A percentile compares a stretch with the other conserved stretches of the same genome.
Conservation (phyloP, 768 basidiomycete genomes). For the Russula sp. region DNA sequence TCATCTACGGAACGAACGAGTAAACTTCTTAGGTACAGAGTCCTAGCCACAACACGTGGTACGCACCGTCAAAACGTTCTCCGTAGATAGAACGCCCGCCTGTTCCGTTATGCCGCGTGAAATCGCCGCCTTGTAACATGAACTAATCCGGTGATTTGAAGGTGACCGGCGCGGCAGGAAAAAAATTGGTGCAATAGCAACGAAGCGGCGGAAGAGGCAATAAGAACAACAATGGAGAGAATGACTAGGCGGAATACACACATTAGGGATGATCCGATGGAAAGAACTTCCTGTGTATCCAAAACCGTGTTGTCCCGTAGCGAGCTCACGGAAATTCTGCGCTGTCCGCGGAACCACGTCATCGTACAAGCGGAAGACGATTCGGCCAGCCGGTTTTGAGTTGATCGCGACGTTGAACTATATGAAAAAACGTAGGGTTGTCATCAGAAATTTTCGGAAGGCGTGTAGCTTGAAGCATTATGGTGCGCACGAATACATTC, state of each 20-base stretch:
- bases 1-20: conserved; percentile 36
- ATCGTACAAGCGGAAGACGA: conserved; percentile 83
- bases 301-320: conserved; percentile 62
- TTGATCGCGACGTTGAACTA: conserved; percentile 69
- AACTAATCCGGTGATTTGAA: conserved; percentile 31
- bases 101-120: conserved; percentile 39
- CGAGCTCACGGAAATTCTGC: conserved; percentile 77
- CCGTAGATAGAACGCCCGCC: conserved; percentile 44
- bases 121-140: conserved; percentile 44
- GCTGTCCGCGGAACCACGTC: conserved; percentile 78
- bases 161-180: not conserved
- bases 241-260: conserved; percentile 24
- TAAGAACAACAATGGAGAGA: not conserved
- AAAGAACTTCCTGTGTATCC: conserved; percentile 69
- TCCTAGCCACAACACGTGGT: not conserved
- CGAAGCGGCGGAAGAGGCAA: not conserved
- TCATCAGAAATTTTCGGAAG: not conserved
- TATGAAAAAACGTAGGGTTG: not conserved
- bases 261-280: conserved; percentile 54
- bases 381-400: conserved; percentile 57
- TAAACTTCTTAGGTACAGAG: not conserved
- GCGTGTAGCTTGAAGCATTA: not conserved
- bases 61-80: conserved; percentile 37
- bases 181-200: not conserved
- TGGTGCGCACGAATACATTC: conserved; percentile 34